Conservation (phyloP, 805 yeast species). For the Saccharomycopsis sp. region DNA sequence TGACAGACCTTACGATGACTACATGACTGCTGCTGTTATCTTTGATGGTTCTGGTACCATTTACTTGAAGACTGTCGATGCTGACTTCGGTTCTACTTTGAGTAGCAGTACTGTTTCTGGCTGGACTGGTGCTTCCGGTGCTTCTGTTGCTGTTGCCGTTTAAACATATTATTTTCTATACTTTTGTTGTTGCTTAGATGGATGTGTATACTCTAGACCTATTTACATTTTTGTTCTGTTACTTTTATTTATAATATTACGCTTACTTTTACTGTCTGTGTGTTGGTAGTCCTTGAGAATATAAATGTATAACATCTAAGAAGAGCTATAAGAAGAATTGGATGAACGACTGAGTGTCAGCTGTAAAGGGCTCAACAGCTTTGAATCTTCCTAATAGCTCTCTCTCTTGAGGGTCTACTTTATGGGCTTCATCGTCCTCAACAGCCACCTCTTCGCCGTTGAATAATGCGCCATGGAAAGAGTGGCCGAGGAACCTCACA, state of each 20-base stretch:
- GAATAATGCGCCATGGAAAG: background rate
- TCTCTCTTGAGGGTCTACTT: background rate
- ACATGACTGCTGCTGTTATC: slow-evolving; percentile 87
- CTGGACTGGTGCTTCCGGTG: slow-evolving; percentile 54
- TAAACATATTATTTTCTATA: background rate
- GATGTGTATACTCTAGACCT: background rate
- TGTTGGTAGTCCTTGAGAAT: too few species aligned
- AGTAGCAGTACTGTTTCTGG: slow-evolving; percentile 46
- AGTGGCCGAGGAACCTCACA: slow-evolving; percentile 26
- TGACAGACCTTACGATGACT: slow-evolving; percentile 67
- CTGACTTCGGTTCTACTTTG: slow-evolving; percentile 48
- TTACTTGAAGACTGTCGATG: slow-evolving; percentile 56
- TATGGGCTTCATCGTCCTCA: background rate
- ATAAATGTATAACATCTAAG: too few species aligned
- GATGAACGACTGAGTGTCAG: background rate
- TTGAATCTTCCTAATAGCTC: background rate
- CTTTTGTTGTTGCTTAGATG: background rate
- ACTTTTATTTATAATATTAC: background rate
- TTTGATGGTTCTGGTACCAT: slow-evolving; percentile 53
- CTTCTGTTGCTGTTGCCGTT: slow-evolving; percentile 31
- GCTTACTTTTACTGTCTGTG: too few species aligned
- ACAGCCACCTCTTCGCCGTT: background rate
- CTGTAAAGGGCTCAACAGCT: background rate
- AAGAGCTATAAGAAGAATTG: background rate
- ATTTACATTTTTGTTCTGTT: background rate